Conservation (phyloP, 768 basidiomycete genomes). For the Termitomyces sp. region DNA sequence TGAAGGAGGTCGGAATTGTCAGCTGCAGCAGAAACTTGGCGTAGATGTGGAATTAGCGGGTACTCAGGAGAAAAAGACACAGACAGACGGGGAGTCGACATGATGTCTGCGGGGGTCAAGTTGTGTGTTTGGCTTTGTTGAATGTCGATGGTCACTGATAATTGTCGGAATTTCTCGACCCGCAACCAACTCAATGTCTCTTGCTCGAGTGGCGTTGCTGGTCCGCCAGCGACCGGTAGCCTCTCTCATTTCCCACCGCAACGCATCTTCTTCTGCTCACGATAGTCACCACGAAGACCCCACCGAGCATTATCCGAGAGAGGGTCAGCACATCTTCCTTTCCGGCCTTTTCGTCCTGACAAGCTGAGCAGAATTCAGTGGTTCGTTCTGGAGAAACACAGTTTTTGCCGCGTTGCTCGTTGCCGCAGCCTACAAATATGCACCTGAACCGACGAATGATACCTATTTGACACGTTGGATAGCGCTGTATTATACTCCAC, state of each 20-base stretch:
- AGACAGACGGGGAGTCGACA: constrained; percentile 21
- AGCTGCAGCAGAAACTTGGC: not conserved
- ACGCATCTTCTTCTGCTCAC: constrained; percentile 42
- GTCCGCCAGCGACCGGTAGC: constrained; percentile 31
- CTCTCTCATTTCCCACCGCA: constrained; percentile 32
- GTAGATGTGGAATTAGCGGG: constrained; percentile 22
- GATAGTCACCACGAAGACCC: constrained; percentile 42
- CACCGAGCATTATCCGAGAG: constrained; percentile 45
- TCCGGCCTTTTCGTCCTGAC: constrained; percentile 6
- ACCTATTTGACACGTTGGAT: constrained; percentile 68
- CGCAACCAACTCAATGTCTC: constrained; percentile 32
- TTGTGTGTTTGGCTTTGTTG: constrained; percentile 14
- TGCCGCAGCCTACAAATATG: constrained; percentile 63
- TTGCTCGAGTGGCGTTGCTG: constrained; percentile 37
- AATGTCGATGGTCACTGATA: not conserved
- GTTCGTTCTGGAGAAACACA: constrained; percentile 66
- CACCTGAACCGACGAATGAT: constrained; percentile 59
- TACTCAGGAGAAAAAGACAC: constrained; percentile 24
- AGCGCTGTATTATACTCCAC: constrained; percentile 50
- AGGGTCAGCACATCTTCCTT: constrained; percentile 43
- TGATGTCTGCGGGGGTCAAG: not conserved
- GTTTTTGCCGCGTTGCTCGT: constrained; percentile 46
- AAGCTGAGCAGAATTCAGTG: constrained; percentile 51
- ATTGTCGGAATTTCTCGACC: not conserved
- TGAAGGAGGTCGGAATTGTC: not conserved